These are phyloP conservation scores for Daedaleopsis sinensis DNA, from an alignment of 768 basidiomycete genomes.

Conservation along the genomic window DNA sequence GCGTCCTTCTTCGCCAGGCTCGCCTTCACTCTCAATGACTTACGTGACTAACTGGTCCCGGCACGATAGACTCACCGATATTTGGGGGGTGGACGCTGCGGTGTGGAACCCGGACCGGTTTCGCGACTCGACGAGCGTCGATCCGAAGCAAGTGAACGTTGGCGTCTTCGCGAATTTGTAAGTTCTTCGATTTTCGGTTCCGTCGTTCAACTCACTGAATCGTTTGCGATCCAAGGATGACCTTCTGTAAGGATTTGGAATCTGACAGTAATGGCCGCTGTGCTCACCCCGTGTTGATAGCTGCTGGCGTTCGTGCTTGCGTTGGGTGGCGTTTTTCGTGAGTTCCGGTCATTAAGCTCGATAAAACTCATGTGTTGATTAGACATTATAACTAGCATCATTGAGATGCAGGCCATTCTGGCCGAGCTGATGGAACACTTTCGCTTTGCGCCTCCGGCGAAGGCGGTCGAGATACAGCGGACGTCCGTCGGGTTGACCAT, in stretches of 20 bases:
- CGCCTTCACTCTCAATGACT: not conserved
- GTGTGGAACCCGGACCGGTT: not conserved
- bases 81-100: not conserved
- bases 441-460: conserved; percentile 32
- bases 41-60: not conserved
- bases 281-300: not conserved
- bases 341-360: not conserved
- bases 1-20: not conserved
- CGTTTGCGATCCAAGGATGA: not conserved
- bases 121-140: not conserved
- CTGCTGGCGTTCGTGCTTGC: conserved; percentile 21
- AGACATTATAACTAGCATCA: conserved; percentile 7
- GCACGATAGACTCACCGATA: not conserved
- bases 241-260: not conserved
- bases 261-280: not conserved
- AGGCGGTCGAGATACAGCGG: conserved; percentile 31
- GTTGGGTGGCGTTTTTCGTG: conserved; percentile 25
- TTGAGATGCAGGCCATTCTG: conserved; percentile 37
- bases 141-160: not conserved
- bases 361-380: not conserved
- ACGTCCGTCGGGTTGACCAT: conserved; percentile 30
- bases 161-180: not conserved
- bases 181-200: not conserved
- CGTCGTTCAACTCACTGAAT: not conserved
- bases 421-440: conserved; percentile 39